phyloP scores from a whole-genome alignment of 2,329 filamentous ascomycete genomes.

The Verticillium tricorpus region DNA sequence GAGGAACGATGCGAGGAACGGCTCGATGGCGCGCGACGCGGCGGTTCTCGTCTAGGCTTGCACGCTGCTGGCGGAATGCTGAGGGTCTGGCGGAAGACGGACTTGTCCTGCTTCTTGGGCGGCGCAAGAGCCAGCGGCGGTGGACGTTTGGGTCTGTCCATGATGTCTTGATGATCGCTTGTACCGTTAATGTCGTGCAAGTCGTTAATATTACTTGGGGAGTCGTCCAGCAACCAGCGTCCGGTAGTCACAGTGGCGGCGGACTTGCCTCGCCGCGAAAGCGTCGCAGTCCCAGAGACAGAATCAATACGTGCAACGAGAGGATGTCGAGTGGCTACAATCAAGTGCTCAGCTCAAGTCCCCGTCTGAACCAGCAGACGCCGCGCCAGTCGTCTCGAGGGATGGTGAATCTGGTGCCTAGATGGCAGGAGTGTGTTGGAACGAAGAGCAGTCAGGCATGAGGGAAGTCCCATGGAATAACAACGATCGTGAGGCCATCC shows the following conservation, averaged over 20 bases:
- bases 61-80: conserved; percentile 1
- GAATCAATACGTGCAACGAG: background rate
- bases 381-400: background rate
- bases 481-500: background rate
- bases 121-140: conserved; percentile 28
- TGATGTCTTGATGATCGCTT: conserved; percentile 9
- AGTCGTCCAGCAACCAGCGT: background rate
- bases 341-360: background rate
- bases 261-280: background rate
- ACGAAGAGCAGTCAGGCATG: background rate
- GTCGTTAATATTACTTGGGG: background rate
- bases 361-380: background rate
- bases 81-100: background rate
- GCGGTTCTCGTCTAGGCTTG: conserved; percentile 5
- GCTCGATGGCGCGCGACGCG: conserved; percentile 6
- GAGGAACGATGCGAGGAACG: background rate
- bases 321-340: background rate
- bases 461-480: background rate
- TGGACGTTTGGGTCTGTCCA: conserved; percentile 24
- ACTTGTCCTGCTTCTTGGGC: conserved; percentile 1
- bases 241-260: background rate
- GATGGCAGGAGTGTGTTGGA: background rate
- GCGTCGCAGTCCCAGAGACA: background rate
- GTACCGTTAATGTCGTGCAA: background rate
- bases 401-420: background rate